phyloP scores from a whole-genome alignment of 2,329 filamentous ascomycete genomes.

The Rhynchosporium secalis region DNA sequence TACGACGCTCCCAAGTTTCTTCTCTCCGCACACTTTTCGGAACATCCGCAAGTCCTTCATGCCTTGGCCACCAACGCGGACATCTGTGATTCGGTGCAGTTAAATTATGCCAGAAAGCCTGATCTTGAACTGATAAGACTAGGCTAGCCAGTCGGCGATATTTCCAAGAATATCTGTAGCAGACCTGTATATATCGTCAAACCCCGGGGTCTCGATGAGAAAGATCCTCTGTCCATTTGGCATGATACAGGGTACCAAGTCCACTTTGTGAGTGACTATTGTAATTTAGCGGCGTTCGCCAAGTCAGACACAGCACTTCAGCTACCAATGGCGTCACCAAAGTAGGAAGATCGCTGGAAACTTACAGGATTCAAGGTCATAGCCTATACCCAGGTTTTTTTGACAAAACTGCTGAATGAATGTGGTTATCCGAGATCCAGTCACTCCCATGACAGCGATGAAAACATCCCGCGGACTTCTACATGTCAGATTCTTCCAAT shows the following conservation, averaged over 20 bases:
- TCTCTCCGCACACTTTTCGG: conserved; percentile 38
- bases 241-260: background rate
- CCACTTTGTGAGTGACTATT: background rate
- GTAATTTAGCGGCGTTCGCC: background rate
- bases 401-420: background rate
- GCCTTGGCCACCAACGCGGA: conserved; percentile 39
- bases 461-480: background rate
- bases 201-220: conserved; percentile 46
- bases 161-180: conserved; percentile 39
- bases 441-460: background rate
- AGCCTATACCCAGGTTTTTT: background rate
- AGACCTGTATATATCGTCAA: conserved; percentile 42
- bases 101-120: conserved; percentile 40
- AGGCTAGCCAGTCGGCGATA: conserved; percentile 33
- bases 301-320: background rate
- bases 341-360: too few relatives aligned
- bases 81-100: conserved; percentile 43
- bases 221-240: background rate
- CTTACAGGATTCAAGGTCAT: background rate
- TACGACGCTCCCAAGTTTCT: background rate
- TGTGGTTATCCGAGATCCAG: background rate
- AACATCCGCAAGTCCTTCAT: conserved; percentile 43
- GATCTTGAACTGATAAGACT: conserved; percentile 33
- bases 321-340: background rate
- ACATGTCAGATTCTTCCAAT: background rate